These are phyloP conservation scores for Penicillium sclerotiorum DNA, from an alignment of 2,329 filamentous ascomycete species.

Conservation along the genomic window DNA sequence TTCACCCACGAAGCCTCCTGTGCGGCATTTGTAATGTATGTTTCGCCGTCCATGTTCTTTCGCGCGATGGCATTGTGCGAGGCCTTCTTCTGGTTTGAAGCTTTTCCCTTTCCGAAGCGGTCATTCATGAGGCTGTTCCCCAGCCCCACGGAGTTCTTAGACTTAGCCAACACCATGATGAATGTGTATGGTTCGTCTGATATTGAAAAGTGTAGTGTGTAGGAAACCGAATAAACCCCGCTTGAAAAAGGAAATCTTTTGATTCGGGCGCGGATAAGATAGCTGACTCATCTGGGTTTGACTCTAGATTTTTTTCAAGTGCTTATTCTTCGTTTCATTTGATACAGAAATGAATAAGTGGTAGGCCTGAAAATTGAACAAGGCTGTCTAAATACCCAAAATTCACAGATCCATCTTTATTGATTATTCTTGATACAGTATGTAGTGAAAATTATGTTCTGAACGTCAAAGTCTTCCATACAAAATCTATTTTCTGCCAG, in stretches of 20 bases:
- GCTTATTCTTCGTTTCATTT: no score
- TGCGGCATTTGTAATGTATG: constrained; percentile 87
- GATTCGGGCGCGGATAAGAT: constrained; percentile 35
- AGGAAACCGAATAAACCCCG: constrained; percentile 23
- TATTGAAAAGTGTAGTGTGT: constrained; percentile 15
- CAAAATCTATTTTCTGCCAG: no score
- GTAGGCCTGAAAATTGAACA: no score
- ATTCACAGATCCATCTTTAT: no score
- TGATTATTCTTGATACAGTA: no score
- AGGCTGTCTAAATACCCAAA: no score
- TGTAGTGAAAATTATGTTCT: no score
- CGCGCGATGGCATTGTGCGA: constrained; percentile 69
- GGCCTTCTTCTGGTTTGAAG: constrained; percentile 75
- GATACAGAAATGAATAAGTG: no score
- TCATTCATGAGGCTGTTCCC: constrained; percentile 99
- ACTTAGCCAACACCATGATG: constrained; percentile 80
- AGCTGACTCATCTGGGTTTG: constrained; percentile 25
- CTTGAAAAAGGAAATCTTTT: constrained; percentile 31
- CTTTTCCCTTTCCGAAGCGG: constrained; percentile 92
- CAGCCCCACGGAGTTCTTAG: constrained; percentile 91
- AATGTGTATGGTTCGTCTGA: constrained; percentile 13
- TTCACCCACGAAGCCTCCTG: constrained; percentile 97
- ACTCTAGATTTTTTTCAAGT: background rate
- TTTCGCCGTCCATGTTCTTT: constrained; percentile 74
- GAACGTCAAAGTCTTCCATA: no score